Evolutionary conservation across 805 yeast genomes (phyloP).

Genomic region (Ogataea ganodermae): DNA sequence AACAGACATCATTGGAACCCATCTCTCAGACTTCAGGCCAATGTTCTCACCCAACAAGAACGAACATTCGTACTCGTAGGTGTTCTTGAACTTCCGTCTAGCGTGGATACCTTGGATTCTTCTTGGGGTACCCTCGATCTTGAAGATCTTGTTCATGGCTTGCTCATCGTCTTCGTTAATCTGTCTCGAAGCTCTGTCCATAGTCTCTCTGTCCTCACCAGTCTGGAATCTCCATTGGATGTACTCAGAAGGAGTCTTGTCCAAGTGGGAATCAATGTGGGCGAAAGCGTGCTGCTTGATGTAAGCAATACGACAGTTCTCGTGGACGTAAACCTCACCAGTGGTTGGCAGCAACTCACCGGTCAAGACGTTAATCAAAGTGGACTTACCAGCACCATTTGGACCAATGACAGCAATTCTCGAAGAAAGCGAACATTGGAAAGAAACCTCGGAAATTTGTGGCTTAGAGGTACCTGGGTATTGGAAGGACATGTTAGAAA

Average conservation of each 20-base stretch:
- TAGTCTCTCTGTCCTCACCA: constrained; percentile 99
- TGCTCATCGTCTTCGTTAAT: constrained; percentile 96
- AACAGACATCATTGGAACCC: constrained; percentile 99
- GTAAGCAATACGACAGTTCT: constrained; percentile 99
- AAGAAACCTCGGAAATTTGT: constrained; percentile 85
- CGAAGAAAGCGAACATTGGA: constrained; percentile 99
- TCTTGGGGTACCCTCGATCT: constrained; percentile 98
- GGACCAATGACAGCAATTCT: constrained; percentile 99
- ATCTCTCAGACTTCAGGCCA: constrained; percentile 98
- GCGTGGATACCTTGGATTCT: constrained; percentile 92
- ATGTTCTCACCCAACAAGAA: constrained; percentile 97
- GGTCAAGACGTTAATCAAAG: constrained; percentile 96
- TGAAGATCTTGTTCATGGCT: constrained; percentile 99
- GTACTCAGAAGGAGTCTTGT: constrained; percentile 99
- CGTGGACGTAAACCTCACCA: constrained; percentile 99
- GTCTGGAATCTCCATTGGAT: constrained; percentile 99
- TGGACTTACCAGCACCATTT: constrained; percentile 99
- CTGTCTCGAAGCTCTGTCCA: constrained; percentile 99
- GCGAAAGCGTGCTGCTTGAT: constrained; percentile 99
- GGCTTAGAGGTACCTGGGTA: constrained; percentile 99
- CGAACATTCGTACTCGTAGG: constrained; percentile 99
- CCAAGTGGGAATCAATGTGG: constrained; percentile 97
- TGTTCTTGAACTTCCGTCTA: constrained; percentile 99
- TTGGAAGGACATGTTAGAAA: constrained; percentile 96
- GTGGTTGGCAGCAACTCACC: constrained; percentile 98